These are phyloP conservation scores for Yamadazyma akitaensis DNA, from an alignment of 805 yeast species.

Conservation along the genomic window DNA sequence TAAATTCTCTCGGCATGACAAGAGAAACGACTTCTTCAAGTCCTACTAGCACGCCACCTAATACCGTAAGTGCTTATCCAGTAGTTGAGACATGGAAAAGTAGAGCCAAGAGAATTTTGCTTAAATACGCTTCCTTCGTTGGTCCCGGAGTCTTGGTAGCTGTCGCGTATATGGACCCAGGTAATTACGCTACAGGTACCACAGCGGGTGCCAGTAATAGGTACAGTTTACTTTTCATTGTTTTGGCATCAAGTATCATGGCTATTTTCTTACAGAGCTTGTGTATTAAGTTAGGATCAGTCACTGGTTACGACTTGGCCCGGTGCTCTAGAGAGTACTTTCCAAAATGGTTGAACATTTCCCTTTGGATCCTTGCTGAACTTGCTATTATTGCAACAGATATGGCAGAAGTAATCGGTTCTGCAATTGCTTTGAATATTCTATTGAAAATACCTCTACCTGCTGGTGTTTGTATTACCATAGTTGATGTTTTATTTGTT, in stretches of 20 bases:
- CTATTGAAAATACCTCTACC: constrained; percentile 43
- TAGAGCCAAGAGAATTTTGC: not conserved
- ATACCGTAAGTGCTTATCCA: not conserved
- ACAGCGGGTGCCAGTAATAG: constrained; percentile 46
- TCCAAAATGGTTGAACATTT: constrained; percentile 37
- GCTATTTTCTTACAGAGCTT: constrained; percentile 46
- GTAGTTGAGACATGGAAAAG: not conserved
- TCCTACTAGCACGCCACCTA: not conserved
- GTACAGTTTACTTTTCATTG: constrained; percentile 42
- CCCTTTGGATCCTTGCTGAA: constrained; percentile 44
- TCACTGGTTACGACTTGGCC: constrained; percentile 48
- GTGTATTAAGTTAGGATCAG: constrained; percentile 47
- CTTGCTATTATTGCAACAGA: constrained; percentile 50
- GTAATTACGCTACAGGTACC: constrained; percentile 48
- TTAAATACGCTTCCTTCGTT: constrained; percentile 36
- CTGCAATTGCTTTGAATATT: constrained; percentile 49
- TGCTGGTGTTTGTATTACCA: constrained; percentile 47
- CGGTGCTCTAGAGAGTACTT: constrained; percentile 40
- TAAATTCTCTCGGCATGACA: not conserved
- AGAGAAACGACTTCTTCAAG: not conserved
- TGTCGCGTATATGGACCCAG: constrained; percentile 54
- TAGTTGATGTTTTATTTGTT: constrained; percentile 45
- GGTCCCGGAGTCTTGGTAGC: constrained; percentile 50
- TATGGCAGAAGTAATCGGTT: constrained; percentile 52
- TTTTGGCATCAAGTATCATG: constrained; percentile 40